Percentiles rank a stretch among this genome's conserved stretches.
phyloP scores from a whole-genome alignment of 306 rosid species.

The Pterocarpus santalinus region DNA sequence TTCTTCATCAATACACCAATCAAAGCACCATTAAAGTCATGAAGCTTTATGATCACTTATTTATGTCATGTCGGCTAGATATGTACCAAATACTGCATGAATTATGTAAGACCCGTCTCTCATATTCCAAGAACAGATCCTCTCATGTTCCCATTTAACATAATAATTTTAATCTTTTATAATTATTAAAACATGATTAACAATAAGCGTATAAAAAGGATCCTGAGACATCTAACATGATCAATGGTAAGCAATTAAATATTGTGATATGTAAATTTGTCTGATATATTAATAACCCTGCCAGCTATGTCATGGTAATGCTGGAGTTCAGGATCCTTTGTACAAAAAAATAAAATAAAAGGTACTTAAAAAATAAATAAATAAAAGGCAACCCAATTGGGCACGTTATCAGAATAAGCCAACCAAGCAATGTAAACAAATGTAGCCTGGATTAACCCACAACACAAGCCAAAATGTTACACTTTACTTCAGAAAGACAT shows the following conservation, averaged over 20 bases:
- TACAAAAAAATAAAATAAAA: no score
- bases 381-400: neutral
- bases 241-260: no score
- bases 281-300: slow-evolving; percentile 13
- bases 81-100: neutral
- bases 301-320: slow-evolving; percentile 3
- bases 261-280: no score
- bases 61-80: neutral
- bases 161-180: no score
- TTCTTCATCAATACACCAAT: neutral
- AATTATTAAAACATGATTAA: no score
- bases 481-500: slow-evolving; percentile 23
- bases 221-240: no score
- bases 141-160: no score
- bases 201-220: no score
- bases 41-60: slow-evolving; percentile 11
- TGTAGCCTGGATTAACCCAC: slow-evolving; percentile 40
- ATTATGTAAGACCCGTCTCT: neutral
- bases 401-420: slow-evolving; percentile 30
- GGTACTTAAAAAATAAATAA: neutral
- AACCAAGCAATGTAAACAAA: slow-evolving; percentile 22
- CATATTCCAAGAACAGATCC: no score
- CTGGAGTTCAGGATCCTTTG: no score
- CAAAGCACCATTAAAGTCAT: neutral
- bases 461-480: slow-evolving; percentile 44